Conservation (phyloP, 345 rosid genomes). For the Linum trigynum region DNA sequence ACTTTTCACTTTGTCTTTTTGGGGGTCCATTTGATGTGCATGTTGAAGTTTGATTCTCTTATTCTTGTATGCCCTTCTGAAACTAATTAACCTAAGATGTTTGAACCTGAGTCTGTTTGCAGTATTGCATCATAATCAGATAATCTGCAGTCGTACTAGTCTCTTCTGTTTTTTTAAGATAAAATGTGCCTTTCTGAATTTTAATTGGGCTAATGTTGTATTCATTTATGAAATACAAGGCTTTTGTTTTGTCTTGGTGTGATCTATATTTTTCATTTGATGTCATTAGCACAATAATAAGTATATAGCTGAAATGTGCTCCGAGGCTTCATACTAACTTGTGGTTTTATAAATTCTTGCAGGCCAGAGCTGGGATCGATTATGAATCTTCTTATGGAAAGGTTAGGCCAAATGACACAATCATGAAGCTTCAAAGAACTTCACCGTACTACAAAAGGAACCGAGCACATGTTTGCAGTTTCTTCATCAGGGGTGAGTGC, state of each 20-base stretch:
- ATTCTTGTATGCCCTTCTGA: neutral
- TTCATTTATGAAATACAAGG: neutral
- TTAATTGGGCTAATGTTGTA: too few species aligned
- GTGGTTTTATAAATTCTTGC: constrained; percentile 16
- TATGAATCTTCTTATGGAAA: constrained; percentile 94
- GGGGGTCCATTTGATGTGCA: too few species aligned
- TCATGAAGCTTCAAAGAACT: constrained; percentile 88
- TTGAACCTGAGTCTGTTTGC: too few species aligned
- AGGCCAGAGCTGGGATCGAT: constrained; percentile 95
- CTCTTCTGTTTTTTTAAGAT: too few species aligned
- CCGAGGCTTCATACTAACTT: neutral
- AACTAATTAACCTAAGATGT: neutral
- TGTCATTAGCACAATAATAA: neutral
- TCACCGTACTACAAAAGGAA: constrained; percentile 87
- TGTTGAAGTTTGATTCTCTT: neutral
- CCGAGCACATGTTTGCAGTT: constrained; percentile 94
- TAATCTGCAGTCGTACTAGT: too few species aligned
- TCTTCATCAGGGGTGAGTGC: constrained; percentile 86
- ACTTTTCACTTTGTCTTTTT: neutral
- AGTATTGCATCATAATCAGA: too few species aligned
- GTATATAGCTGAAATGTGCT: neutral
- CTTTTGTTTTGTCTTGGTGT: neutral
- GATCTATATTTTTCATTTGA: neutral
- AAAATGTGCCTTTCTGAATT: too few species aligned
- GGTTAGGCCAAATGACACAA: constrained; percentile 75